These are phyloP conservation scores for Monosporozyma siamensis DNA, from an alignment of 805 yeast genomes.

Conservation along the genomic window DNA sequence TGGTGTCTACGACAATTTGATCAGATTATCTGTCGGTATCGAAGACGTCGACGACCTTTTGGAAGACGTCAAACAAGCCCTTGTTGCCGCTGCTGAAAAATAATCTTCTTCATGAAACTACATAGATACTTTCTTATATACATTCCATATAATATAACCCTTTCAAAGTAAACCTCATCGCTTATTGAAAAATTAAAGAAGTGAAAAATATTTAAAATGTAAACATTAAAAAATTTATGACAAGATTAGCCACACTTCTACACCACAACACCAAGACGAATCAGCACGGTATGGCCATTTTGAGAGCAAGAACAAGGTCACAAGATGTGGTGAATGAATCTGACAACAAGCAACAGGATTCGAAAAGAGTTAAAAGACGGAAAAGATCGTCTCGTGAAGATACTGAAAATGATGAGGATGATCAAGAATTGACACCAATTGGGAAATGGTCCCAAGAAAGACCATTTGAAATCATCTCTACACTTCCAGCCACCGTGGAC, in stretches of 20 bases:
- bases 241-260: too few species aligned
- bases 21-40: conserved; percentile 79
- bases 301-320: conserved; percentile 2
- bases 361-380: conserved; percentile 6
- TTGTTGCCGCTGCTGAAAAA: conserved; percentile 31
- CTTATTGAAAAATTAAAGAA: too few species aligned
- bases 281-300: too few species aligned
- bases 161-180: too few species aligned
- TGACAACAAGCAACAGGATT: neutral
- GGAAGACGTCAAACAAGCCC: conserved; percentile 62
- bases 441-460: neutral
- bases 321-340: neutral
- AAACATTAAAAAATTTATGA: too few species aligned
- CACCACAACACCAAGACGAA: too few species aligned
- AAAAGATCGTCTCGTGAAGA: conserved; percentile 13
- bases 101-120: too few species aligned
- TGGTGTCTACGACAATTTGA: conserved; percentile 74
- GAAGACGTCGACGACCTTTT: conserved; percentile 75
- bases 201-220: too few species aligned
- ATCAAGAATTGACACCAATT: neutral
- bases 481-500: conserved; percentile 56
- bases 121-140: too few species aligned
- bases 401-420: neutral
- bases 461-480: conserved; percentile 48
- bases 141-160: too few species aligned